These are phyloP conservation scores for Fusarium transvaalense DNA, from an alignment of 2,329 filamentous ascomycete genomes.

Conservation along the genomic window DNA sequence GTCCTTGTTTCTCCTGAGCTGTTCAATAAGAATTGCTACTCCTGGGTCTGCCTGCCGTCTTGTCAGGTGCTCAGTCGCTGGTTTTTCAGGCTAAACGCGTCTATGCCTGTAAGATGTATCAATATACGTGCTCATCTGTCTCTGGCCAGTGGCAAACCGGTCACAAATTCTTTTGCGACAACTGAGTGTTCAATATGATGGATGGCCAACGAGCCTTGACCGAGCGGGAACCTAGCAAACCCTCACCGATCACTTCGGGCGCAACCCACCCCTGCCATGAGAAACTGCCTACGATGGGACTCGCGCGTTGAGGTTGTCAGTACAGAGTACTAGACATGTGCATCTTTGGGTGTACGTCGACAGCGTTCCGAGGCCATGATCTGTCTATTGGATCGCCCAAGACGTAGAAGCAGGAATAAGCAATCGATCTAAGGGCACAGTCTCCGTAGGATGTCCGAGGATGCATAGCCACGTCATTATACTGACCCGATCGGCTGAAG, in stretches of 20 bases:
- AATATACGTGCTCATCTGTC: conserved; percentile 8
- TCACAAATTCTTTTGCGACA: conserved; percentile 34
- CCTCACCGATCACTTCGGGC: conserved; percentile 46
- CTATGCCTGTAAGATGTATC: conserved; percentile 1
- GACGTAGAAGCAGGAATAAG: conserved; percentile 38
- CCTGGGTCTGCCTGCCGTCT: conserved; percentile 7
- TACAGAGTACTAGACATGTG: conserved; percentile 19
- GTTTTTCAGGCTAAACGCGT: conserved; percentile 37
- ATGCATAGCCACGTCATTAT: conserved; percentile 47
- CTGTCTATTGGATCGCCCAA: conserved; percentile 14
- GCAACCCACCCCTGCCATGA: conserved; percentile 39
- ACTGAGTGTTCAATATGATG: conserved; percentile 36
- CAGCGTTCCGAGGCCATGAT: conserved; percentile 35
- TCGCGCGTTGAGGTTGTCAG: conserved; percentile 14
- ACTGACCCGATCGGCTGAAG: conserved; percentile 46
- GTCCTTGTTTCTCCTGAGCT: conserved; percentile 40
- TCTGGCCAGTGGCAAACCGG: conserved; percentile 32
- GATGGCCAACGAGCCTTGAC: conserved; percentile 33
- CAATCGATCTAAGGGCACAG: conserved; percentile 41
- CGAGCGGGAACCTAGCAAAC: conserved; percentile 38
- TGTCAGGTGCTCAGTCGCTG: conserved; percentile 29
- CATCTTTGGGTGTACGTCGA: conserved; percentile 32
- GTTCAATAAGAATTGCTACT: conserved; percentile 9
- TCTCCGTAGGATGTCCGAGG: conserved; percentile 11
- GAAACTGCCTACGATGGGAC: conserved; percentile 13